Evolutionary conservation across 257 asterid species (phyloP), one percentile per base, ranked within the genome.

Genomic region (Salvia rosmarinus): DNA sequence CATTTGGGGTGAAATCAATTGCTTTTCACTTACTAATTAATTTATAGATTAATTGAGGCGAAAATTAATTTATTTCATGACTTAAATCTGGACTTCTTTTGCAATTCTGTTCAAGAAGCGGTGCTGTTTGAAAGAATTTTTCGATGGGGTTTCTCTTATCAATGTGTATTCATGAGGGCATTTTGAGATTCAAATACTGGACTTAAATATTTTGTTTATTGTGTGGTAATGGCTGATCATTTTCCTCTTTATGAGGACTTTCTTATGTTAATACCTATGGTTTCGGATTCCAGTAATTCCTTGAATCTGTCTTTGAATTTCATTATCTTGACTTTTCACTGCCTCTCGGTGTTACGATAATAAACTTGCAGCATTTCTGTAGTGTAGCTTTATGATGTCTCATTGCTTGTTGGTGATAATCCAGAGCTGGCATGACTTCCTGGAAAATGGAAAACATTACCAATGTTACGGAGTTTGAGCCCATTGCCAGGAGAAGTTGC

Each of bases 381-480:
- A 35, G 12, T 12, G 64, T 67, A 23, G 55, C 60, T 55, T n/a
- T 9, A 44, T 57, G 35, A 8, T 50, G 12, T 28, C 75, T 54
- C 10, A 23, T 63, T 69, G 70, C 61, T 77, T 77, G 51, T 43
- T 44, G 54, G 21, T 61, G 50, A 28, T 42, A 50, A 23, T 39
- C 34, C 71, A 67, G 52, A 55, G 71, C 69, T 21, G 54, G 69
- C n/a, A 67, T 70, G 78, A 17, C 61, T 62, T 61, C 67, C 10
- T 28, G 57, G 50, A 71, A 82, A 66, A 80, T 85, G 86, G 90
- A 86, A 46, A 84, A 30, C 71, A 71, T 89, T 56, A 89, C 96
- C 35, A 89, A 89, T 80, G 89, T 86, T 23, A 89, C 63, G 82
- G 96, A 89, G 79, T 88, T 73, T 57, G 88, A 86, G 77, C 78